Percentiles rank a stretch among this genome's conserved stretches.
These are phyloP conservation scores for Macrolepiota fuliginosa DNA, from an alignment of 768 basidiomycete species.

Conservation along the genomic window DNA sequence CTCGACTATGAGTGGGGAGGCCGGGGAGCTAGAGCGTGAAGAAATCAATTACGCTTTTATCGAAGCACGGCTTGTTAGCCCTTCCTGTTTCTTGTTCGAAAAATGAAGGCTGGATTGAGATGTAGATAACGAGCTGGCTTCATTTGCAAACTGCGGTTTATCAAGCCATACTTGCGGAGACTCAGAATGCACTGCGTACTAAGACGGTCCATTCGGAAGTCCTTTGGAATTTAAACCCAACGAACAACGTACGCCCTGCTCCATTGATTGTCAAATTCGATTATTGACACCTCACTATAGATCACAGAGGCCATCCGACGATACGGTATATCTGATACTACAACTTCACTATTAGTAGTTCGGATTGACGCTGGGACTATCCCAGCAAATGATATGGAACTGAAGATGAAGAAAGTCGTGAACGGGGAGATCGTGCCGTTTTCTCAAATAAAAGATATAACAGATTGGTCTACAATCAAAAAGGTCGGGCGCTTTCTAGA, in stretches of 20 bases:
- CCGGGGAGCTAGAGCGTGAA: constrained; percentile 67
- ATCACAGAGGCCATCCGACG: constrained; percentile 86
- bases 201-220: constrained; percentile 85
- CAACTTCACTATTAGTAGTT: constrained; percentile 68
- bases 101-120: neutral
- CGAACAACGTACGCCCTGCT: constrained; percentile 62
- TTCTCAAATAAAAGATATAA: constrained; percentile 39
- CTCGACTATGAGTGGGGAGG: constrained; percentile 51
- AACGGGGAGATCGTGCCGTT: constrained; percentile 54
- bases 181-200: constrained; percentile 50
- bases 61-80: constrained; percentile 75
- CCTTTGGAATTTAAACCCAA: constrained; percentile 83
- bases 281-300: constrained; percentile 32
- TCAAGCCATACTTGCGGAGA: constrained; percentile 72
- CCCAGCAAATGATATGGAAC: constrained; percentile 35
- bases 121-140: constrained; percentile 74
- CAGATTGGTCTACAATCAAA: constrained; percentile 72
- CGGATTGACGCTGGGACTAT: constrained; percentile 47
- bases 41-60: constrained; percentile 91
- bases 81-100: constrained; percentile 5
- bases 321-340: constrained; percentile 76
- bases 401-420: constrained; percentile 57
- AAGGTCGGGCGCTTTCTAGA: constrained; percentile 49
- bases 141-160: constrained; percentile 85
- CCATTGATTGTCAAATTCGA: neutral